A percentile compares a stretch with the other conserved stretches of the same genome.
These are phyloP conservation scores for Trametes maxima DNA, from an alignment of 768 basidiomycete genomes.

Conservation along the genomic window DNA sequence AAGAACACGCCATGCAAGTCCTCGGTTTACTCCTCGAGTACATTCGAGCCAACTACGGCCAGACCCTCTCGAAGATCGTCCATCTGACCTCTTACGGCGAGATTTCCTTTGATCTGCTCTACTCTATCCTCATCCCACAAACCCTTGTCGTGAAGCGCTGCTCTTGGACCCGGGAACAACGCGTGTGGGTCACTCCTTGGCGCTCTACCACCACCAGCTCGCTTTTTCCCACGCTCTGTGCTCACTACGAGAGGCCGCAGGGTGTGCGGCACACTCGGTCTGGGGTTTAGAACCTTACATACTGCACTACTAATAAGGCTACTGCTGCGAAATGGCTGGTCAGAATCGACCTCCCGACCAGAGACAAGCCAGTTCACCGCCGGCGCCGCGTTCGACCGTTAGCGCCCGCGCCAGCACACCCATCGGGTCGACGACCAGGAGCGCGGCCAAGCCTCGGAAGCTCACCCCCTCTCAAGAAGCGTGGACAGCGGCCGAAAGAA, in stretches of 20 bases:
- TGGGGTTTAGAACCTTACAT: background rate
- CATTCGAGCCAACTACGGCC: too few relatives aligned
- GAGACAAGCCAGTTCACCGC: background rate
- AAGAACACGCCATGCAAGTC: too few relatives aligned
- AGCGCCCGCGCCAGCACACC: background rate
- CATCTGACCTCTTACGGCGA: too few relatives aligned
- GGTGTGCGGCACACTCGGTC: too few relatives aligned
- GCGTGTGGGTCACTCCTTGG: background rate
- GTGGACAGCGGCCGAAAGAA: background rate
- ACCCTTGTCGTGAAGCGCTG: too few relatives aligned
- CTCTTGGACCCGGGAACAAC: too few relatives aligned
- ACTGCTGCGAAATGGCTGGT: background rate
- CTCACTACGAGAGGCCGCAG: slow-evolving; percentile 2
- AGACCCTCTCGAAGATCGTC: too few relatives aligned
- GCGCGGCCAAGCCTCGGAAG: background rate
- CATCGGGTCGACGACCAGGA: background rate
- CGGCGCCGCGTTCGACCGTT: background rate
- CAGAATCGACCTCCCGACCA: background rate
- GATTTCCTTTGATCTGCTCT: too few relatives aligned
- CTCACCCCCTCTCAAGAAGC: background rate
- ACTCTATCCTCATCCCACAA: too few relatives aligned
- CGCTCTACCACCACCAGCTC: slow-evolving; percentile 7
- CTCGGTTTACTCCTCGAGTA: too few relatives aligned
- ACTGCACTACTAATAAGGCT: too few relatives aligned
- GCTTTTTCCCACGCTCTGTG: slow-evolving; percentile 5